These are phyloP conservation scores for Rhizopogon vesiculosus DNA, from an alignment of 768 basidiomycete genomes.

Conservation along the genomic window DNA sequence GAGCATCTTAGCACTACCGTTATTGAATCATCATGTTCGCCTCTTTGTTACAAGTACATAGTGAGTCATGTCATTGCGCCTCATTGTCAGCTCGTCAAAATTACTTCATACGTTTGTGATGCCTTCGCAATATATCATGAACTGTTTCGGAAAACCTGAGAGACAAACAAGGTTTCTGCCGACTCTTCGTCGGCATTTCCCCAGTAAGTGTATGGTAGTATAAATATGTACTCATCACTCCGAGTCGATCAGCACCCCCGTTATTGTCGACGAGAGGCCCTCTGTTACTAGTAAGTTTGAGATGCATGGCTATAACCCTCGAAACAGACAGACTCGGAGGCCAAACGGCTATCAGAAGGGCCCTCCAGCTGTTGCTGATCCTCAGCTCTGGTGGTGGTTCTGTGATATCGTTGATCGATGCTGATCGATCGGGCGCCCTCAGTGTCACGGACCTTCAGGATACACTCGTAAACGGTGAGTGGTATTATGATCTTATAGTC, in stretches of 20 bases:
- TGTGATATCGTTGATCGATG: slow-evolving; percentile 62
- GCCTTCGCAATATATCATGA: no score
- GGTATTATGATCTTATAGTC: slow-evolving; percentile 3
- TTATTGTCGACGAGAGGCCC: neutral
- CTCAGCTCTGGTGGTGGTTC: slow-evolving; percentile 77
- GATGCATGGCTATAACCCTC: neutral
- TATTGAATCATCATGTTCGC: no score
- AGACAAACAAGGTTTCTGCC: no score
- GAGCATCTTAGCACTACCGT: no score
- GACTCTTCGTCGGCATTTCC: no score
- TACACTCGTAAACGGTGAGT: slow-evolving; percentile 71
- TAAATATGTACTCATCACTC: no score
- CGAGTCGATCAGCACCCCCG: neutral
- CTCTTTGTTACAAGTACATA: no score
- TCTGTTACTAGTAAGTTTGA: neutral
- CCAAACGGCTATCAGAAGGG: slow-evolving; percentile 7
- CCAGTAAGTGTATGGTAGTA: no score
- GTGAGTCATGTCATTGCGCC: no score
- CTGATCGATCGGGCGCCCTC: slow-evolving; percentile 34
- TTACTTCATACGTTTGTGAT: no score
- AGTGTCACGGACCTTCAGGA: slow-evolving; percentile 65
- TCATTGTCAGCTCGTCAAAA: no score
- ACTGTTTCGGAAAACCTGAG: no score
- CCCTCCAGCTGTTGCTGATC: slow-evolving; percentile 59
- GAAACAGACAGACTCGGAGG: neutral